phyloP scores from a whole-genome alignment of 805 yeast species.

The Wickerhamomyces bovis region DNA sequence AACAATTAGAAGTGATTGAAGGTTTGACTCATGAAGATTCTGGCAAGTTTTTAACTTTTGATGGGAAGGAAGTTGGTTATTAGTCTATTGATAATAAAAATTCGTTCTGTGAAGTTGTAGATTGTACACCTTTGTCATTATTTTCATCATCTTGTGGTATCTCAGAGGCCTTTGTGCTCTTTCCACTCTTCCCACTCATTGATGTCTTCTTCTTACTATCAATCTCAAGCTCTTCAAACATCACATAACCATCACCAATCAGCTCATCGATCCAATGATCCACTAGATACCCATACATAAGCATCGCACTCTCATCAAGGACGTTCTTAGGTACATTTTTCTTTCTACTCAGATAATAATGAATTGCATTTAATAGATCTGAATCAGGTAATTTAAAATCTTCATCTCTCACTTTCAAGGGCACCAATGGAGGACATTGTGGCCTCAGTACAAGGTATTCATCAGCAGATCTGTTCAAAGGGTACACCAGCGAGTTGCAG shows the following conservation, averaged over 20 bases:
- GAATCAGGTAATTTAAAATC: slow-evolving; percentile 17
- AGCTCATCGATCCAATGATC: slow-evolving; percentile 32
- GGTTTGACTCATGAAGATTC: slow-evolving; percentile 8
- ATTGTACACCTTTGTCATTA: neutral
- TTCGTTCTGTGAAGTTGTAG: neutral
- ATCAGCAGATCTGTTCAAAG: slow-evolving; percentile 6
- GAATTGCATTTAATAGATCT: slow-evolving; percentile 28
- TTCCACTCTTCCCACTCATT: slow-evolving; percentile 4
- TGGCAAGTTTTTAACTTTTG: slow-evolving; percentile 19
- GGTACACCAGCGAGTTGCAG: neutral
- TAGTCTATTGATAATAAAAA: slow-evolving; percentile 3
- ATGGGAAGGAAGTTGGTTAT: slow-evolving; percentile 13
- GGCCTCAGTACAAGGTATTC: slow-evolving; percentile 7
- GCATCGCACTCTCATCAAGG: slow-evolving; percentile 33
- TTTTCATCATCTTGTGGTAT: neutral
- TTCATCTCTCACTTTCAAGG: slow-evolving; percentile 13
- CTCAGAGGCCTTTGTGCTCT: neutral
- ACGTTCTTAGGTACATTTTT: slow-evolving; percentile 20
- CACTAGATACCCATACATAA: slow-evolving; percentile 30
- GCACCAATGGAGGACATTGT: slow-evolving; percentile 9
- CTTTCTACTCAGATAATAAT: slow-evolving; percentile 26
- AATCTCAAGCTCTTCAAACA: slow-evolving; percentile 6
- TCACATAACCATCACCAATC: neutral
- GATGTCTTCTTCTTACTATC: neutral
- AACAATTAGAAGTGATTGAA: slow-evolving; percentile 13